Conservation (phyloP, 352 stramenopile species). For the Globisporangium mamillatum region DNA sequence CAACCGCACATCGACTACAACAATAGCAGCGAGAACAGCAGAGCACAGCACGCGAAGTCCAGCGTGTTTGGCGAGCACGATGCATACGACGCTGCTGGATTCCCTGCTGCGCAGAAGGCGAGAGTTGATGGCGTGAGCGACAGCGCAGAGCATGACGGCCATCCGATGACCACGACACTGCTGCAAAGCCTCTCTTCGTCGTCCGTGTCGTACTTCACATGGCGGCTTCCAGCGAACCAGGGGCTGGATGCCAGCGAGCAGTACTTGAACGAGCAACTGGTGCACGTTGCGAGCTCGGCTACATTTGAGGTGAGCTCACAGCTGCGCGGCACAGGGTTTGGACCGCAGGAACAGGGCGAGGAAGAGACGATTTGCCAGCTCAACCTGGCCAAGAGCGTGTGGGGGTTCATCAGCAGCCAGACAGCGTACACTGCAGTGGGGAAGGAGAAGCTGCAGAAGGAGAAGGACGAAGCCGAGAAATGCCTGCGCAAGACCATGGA, state of each 20-base stretch:
- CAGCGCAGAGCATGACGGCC: neutral
- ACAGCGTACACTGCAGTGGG: constrained; percentile 7
- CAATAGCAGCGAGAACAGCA: neutral
- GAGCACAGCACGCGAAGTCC: neutral
- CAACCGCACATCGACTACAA: neutral
- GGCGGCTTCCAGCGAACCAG: constrained; percentile 45
- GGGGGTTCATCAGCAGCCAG: constrained; percentile 11
- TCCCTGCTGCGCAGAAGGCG: neutral
- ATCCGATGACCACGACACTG: constrained; percentile 8
- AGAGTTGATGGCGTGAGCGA: neutral
- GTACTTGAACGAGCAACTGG: constrained; percentile 69
- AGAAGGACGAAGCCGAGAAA: constrained; percentile 32
- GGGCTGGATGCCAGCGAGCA: constrained; percentile 40
- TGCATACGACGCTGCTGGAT: neutral
- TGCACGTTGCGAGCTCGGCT: constrained; percentile 31
- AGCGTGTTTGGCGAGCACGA: constrained; percentile 7
- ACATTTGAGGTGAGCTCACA: constrained; percentile 10
- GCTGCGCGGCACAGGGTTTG: constrained; percentile 8
- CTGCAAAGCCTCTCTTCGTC: constrained; percentile 13
- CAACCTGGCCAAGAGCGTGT: constrained; percentile 14
- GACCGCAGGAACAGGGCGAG: neutral
- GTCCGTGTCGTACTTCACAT: constrained; percentile 22
- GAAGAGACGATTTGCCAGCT: constrained; percentile 16
- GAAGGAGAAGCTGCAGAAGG: constrained; percentile 21
- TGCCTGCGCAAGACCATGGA: constrained; percentile 59